phyloP scores from a whole-genome alignment of 768 basidiomycete species.

The Hortiboletus flavorubellus region DNA sequence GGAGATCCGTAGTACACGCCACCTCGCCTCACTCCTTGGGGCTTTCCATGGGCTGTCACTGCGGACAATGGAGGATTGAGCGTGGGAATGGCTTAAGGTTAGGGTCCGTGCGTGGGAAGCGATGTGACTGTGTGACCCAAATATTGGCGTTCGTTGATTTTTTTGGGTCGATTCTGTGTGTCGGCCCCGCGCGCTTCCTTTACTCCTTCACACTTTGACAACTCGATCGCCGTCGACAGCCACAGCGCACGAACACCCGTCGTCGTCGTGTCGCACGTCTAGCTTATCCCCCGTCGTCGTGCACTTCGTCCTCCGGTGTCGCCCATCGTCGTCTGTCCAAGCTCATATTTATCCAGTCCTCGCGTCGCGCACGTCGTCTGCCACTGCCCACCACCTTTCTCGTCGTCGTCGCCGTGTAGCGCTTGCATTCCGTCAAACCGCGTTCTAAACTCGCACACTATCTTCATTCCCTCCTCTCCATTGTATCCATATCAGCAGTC shows the following conservation, averaged over 20 bases:
- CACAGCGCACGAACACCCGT: slow-evolving; percentile 41
- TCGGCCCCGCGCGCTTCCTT: slow-evolving; percentile 47
- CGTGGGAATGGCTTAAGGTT: slow-evolving; percentile 36
- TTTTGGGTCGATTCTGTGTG: slow-evolving; percentile 37
- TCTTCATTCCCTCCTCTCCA: slow-evolving; percentile 29
- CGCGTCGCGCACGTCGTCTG: slow-evolving; percentile 48
- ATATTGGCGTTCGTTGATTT: slow-evolving; percentile 41
- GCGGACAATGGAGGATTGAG: slow-evolving; percentile 24
- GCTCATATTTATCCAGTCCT: slow-evolving; percentile 37
- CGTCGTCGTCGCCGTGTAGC: slow-evolving; percentile 26
- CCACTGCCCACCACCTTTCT: slow-evolving; percentile 15
- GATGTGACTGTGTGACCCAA: slow-evolving; percentile 34
- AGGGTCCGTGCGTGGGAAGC: slow-evolving; percentile 46
- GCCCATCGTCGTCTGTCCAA: slow-evolving; percentile 23
- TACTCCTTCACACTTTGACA: slow-evolving; percentile 41
- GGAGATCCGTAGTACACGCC: neutral
- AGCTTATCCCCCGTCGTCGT: slow-evolving; percentile 19
- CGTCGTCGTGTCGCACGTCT: slow-evolving; percentile 39
- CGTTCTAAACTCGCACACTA: slow-evolving; percentile 26
- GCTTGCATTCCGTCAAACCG: slow-evolving; percentile 27
- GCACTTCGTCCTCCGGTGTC: slow-evolving; percentile 20
- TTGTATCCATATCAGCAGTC: slow-evolving; percentile 44
- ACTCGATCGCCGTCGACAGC: slow-evolving; percentile 48
- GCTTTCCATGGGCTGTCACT: neutral
- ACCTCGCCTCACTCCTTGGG: neutral